A percentile compares a stretch with the other conserved stretches of the same genome.
phyloP scores from a whole-genome alignment of 495 filamentous ascomycete genomes.

The Pseudoneurospora amorphoporcata region DNA sequence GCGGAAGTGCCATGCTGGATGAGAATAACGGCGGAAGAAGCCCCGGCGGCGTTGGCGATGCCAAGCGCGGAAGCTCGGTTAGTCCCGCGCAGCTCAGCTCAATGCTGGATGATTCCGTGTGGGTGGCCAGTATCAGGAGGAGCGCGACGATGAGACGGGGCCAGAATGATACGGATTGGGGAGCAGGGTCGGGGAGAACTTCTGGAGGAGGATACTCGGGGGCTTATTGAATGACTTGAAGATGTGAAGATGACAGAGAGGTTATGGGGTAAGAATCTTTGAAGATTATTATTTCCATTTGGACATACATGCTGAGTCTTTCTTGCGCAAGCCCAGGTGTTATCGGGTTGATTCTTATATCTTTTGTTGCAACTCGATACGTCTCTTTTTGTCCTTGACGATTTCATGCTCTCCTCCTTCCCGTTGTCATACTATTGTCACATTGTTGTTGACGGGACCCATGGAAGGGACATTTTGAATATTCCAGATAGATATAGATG shows the following conservation, averaged over 20 bases:
- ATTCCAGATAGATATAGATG: not conserved
- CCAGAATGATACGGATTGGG: not conserved
- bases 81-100: constrained; percentile 70
- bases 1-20: constrained; percentile 2
- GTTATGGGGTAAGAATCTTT: not conserved
- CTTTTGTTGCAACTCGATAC: not conserved
- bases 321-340: not conserved
- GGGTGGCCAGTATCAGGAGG: constrained; percentile 83
- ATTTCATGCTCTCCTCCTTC: not conserved
- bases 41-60: constrained; percentile 26
- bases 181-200: constrained; percentile 3
- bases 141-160: constrained; percentile 67
- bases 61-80: constrained; percentile 55
- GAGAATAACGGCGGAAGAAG: constrained; percentile 20
- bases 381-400: not conserved
- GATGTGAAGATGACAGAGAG: not conserved
- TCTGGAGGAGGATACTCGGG: constrained; percentile 6
- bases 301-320: not conserved
- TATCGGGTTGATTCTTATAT: not conserved
- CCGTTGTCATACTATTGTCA: not conserved
- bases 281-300: not conserved
- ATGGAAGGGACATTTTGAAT: not conserved
- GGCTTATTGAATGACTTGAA: not conserved
- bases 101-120: constrained; percentile 74
- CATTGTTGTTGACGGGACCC: too few relatives aligned